Percentiles rank a stretch among this genome's conserved stretches.
Evolutionary conservation across 495 filamentous ascomycete species (phyloP).

Genomic region (Xylaria cubensis): DNA sequence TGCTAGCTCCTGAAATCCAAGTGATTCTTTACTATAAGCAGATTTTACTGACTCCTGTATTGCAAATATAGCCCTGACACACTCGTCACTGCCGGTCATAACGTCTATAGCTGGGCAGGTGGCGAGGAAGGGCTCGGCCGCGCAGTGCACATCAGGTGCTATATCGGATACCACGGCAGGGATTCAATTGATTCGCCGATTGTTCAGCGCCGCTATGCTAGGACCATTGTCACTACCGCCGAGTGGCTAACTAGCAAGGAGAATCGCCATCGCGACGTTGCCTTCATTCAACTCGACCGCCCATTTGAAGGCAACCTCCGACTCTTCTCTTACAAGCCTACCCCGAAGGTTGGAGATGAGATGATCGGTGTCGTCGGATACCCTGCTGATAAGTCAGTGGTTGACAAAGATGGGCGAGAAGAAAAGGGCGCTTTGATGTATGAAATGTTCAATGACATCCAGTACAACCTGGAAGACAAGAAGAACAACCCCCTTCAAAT

Average conservation of each 20-base stretch:
- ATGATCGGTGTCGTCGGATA: constrained; percentile 51
- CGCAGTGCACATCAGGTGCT: constrained; percentile 44
- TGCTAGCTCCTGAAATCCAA: neutral
- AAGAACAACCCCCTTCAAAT: constrained; percentile 32
- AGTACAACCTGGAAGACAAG: constrained; percentile 36
- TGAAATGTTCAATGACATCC: constrained; percentile 40
- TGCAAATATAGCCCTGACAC: constrained; percentile 33
- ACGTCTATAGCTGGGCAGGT: constrained; percentile 46
- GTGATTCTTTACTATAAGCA: neutral
- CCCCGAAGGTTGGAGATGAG: constrained; percentile 36
- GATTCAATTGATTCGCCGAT: constrained; percentile 33
- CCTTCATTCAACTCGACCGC: constrained; percentile 46
- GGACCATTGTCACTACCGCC: constrained; percentile 41
- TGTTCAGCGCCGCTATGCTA: constrained; percentile 45
- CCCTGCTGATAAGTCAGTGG: constrained; percentile 42
- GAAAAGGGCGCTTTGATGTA: constrained; percentile 52
- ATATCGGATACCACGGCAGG: constrained; percentile 48
- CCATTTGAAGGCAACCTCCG: constrained; percentile 47
- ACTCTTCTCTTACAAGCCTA: constrained; percentile 37
- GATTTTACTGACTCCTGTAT: neutral
- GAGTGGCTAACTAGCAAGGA: constrained; percentile 42
- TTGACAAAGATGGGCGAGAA: constrained; percentile 22
- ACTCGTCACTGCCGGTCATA: constrained; percentile 50
- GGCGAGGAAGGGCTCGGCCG: constrained; percentile 34
- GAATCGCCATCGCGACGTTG: constrained; percentile 44